These are phyloP conservation scores for Magnolia kwangsiensis DNA, from an alignment of 164 flowering plant genomes.

Conservation along the genomic window DNA sequence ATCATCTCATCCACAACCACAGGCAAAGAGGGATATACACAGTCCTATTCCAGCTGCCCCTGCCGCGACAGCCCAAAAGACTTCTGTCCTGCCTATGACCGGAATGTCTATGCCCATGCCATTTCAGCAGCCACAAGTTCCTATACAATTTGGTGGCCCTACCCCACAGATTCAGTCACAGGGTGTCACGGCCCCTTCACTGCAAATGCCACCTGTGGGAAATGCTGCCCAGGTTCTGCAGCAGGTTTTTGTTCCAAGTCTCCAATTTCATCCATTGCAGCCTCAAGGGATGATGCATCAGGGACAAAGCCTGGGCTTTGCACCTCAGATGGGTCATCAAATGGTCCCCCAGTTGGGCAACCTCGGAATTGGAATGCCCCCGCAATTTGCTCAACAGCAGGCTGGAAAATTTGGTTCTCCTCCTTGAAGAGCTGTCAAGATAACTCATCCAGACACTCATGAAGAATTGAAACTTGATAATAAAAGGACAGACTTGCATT, in stretches of 20 bases:
- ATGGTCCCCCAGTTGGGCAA: constrained; percentile 58
- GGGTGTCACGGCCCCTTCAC: constrained; percentile 42
- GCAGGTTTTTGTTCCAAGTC: constrained; percentile 58
- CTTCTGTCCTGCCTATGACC: constrained; percentile 43
- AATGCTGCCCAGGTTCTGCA: constrained; percentile 61
- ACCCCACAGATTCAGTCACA: constrained; percentile 60
- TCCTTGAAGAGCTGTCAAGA: constrained; percentile 81
- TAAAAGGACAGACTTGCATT: constrained; percentile 37
- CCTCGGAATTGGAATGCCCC: constrained; percentile 47
- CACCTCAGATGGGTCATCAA: constrained; percentile 64
- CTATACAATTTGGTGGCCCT: constrained; percentile 64
- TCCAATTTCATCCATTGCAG: constrained; percentile 49
- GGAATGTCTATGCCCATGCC: constrained; percentile 56
- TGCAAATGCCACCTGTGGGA: constrained; percentile 52
- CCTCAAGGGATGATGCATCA: constrained; percentile 50
- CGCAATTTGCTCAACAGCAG: constrained; percentile 64
- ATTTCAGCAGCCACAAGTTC: constrained; percentile 54
- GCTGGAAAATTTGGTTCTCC: constrained; percentile 46
- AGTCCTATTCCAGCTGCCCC: constrained; percentile 31
- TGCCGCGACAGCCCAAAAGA: constrained; percentile 41
- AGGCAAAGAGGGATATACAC: constrained; percentile 47
- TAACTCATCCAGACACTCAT: constrained; percentile 87
- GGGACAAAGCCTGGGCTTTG: constrained; percentile 54
- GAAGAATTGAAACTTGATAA: constrained; percentile 71
- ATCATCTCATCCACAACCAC: constrained; percentile 35